Evolutionary conservation across 805 yeast species (phyloP).

Genomic region (Yamadazyma phyllophila): DNA sequence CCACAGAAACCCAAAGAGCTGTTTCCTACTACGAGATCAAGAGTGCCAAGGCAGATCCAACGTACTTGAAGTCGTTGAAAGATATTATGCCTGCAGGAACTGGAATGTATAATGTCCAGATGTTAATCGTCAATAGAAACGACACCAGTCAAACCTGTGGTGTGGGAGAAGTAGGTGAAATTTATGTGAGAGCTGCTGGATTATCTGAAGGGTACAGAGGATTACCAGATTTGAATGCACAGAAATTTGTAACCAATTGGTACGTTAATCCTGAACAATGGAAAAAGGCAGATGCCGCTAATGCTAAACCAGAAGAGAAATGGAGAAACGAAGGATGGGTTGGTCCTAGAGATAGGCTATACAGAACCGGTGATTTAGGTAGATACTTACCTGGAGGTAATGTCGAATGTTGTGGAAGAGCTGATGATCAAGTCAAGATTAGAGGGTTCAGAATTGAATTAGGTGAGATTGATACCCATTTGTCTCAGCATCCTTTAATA

Average conservation of each 20-base stretch:
- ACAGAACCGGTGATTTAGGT: slow-evolving; percentile 97
- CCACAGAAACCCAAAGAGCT: slow-evolving; percentile 98
- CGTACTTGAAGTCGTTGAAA: slow-evolving; percentile 77
- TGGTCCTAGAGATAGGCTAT: slow-evolving; percentile 94
- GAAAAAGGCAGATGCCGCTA: slow-evolving; percentile 51
- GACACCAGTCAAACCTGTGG: slow-evolving; percentile 92
- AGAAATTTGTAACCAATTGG: slow-evolving; percentile 92
- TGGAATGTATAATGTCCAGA: slow-evolving; percentile 95
- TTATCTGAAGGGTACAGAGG: slow-evolving; percentile 95
- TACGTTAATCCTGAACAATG: slow-evolving; percentile 68
- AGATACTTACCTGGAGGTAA: slow-evolving; percentile 96
- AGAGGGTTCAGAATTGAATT: slow-evolving; percentile 98
- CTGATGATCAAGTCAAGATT: slow-evolving; percentile 97
- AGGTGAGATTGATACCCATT: slow-evolving; percentile 97
- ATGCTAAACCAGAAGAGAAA: slow-evolving; percentile 39
- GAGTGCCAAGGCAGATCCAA: slow-evolving; percentile 63
- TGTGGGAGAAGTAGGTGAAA: slow-evolving; percentile 98
- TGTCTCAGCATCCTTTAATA: slow-evolving; percentile 88
- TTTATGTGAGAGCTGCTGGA: slow-evolving; percentile 97
- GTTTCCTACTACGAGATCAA: slow-evolving; percentile 92
- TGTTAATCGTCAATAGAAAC: slow-evolving; percentile 87
- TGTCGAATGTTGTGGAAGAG: slow-evolving; percentile 97
- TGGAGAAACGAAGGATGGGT: slow-evolving; percentile 79
- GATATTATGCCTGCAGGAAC: slow-evolving; percentile 98
- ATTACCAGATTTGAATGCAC: slow-evolving; percentile 80